Base-by-base conservation (phyloP, 768 basidiomycete genomes). In the Pleurotus pulmonarius region DNA sequence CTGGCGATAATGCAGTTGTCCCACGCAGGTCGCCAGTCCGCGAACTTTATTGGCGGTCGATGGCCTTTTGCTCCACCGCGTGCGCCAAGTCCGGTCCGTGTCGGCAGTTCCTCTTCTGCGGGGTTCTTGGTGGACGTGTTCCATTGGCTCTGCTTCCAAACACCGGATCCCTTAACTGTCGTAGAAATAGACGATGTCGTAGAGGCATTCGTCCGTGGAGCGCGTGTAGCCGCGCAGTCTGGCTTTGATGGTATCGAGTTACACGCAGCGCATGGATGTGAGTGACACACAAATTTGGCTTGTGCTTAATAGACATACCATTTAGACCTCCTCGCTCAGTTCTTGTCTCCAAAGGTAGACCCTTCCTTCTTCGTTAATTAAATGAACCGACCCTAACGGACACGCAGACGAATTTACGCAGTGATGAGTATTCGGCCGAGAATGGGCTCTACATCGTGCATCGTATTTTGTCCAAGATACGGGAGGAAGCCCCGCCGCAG, bases 221-320 rank as follows among this genome's bases (percentile, higher is more conserved):
- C 93, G 0, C 64, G 69, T 41, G 62, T 90, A 29, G 92, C 91
- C 7, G 67, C 75, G 15, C 66, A 79, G 53, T 72, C 87, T 40
- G 92, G 91, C 0, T 95, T 94, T 66, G 91, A 96, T 59, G 94
- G 95, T 0, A 73, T 96, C 3, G 83, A 97, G 64, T 59, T 98
- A 8, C 95, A 97, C 67, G 87, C 77, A 22, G 87, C 87, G 1
- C 93, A 95, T 69, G 93, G 93, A 38, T 94, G 89, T 92, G 55
- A 69, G 89, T 81, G 4, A 13, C 5, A 29, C 16, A 16, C 56
- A 3, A 11, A 13, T 20, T 16, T 29, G 25, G 11, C 18, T 45
- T 11, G 39, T 37, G 38, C 7, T 20, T 61, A 8, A 34, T 34
- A 34, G 29, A 34, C 18, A 25, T 26, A 24, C 5, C 34, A 40